These are phyloP conservation scores for Geoglossum glabrum DNA, from an alignment of 495 filamentous ascomycete genomes.

Conservation along the genomic window DNA sequence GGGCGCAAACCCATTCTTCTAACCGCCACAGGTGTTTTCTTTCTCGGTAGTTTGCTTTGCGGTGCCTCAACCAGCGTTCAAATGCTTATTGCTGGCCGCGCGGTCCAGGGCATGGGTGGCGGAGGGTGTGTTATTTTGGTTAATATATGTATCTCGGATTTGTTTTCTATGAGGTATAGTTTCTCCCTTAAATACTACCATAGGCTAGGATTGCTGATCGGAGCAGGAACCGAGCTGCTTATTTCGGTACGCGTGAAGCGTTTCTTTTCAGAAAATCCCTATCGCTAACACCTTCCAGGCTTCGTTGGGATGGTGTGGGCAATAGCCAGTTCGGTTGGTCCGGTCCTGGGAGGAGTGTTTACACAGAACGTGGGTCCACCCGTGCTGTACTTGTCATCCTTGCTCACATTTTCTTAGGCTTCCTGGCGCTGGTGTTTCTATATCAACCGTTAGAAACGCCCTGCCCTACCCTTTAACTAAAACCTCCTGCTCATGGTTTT, in stretches of 20 bases:
- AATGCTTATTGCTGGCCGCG: conserved; percentile 16
- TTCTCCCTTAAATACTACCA: conserved; percentile 16
- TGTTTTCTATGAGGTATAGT: conserved; percentile 14
- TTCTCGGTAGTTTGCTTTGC: conserved; percentile 21
- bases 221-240: conserved; percentile 1
- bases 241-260: conserved; percentile 6
- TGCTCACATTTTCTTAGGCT: neutral
- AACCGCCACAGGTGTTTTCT: conserved; percentile 19
- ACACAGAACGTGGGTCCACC: conserved; percentile 21
- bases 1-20: conserved; percentile 22
- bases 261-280: conserved; percentile 1
- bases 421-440: conserved; percentile 45
- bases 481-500: conserved; percentile 7
- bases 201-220: neutral
- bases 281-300: conserved; percentile 11
- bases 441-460: conserved; percentile 31
- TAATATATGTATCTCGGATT: conserved; percentile 20
- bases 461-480: neutral
- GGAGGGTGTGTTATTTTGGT: conserved; percentile 18
- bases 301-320: conserved; percentile 18
- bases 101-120: conserved; percentile 20
- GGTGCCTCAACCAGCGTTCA: conserved; percentile 5
- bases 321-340: conserved; percentile 20
- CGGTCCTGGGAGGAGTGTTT: conserved; percentile 21
- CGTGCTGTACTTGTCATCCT: neutral